Base-by-base conservation (phyloP, 2,329 filamentous ascomycete species). In the Neofusicoccum sp. region DNA sequence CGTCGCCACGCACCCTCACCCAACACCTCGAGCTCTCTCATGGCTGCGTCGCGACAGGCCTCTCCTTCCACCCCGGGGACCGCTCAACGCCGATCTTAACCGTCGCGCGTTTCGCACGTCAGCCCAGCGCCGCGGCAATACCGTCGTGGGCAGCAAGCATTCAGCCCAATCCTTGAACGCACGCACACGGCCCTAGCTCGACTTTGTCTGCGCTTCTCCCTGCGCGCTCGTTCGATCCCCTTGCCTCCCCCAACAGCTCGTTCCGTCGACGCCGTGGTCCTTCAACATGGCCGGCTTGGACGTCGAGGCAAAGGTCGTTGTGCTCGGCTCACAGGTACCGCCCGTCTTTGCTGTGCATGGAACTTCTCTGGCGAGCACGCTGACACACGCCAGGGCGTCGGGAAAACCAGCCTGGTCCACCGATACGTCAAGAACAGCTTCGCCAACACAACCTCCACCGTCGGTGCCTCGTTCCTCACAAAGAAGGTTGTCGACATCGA, bases 221-320 rank as follows among this genome's bases (percentile, higher is more conserved):
- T n/a, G 41, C 54, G 30, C 43, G 14, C 30, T 31, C 12, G 24
- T 20, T 30, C 31, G 61, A 73, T 73, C 70, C 64, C 70, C 31
- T 71, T 54, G 28, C 38, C 40, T 43, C 40, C 24, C 28, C 26
- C 8, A 26, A 14, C 34, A 11, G 28, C 36, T 16, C 14, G 36
- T 36, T 28, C 12, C 9, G 14, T 9, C 24, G 34, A 40, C 53
- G 40, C 53, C 16, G 53, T 30, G 34, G 28, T 43, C 20, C 41
- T 30, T n/a, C 53, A 45, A 58, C 24, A 61, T 61, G 59, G 59
- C 59, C 41, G 59, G 59, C 34, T 38, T 73, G 68, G 88, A 87
- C 41, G 84, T 93, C 70, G 89, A 92, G 78, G 88, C 89, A 73
- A 91, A 92, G 76, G 89, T 93, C 61, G 87, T 92, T 66, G 87